Evolutionary conservation across 2,329 filamentous ascomycete species (phyloP).

Genomic region (Monosporascus sp.): DNA sequence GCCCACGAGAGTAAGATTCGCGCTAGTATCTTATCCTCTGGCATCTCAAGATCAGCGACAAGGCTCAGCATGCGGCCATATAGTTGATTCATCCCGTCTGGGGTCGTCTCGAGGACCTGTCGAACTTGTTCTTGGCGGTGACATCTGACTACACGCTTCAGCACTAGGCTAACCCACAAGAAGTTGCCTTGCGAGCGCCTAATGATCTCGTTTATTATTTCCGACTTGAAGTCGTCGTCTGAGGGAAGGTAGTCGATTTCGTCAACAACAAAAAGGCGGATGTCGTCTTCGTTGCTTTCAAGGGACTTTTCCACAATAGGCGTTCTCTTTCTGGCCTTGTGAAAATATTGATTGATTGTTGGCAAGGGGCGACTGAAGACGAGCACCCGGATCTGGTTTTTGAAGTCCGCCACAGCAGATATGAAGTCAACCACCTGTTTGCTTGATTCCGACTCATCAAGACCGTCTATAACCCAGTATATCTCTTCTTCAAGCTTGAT

Average conservation of each 20-base stretch:
- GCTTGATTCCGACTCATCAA: constrained; percentile 5
- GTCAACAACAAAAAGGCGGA: constrained; percentile 7
- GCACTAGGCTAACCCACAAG: constrained; percentile 13
- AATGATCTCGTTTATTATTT: not conserved
- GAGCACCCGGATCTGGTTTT: constrained; percentile 1
- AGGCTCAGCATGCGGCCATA: constrained; percentile 15
- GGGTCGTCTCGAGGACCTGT: constrained; percentile 7
- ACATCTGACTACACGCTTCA: constrained; percentile 10
- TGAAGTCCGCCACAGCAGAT: not conserved
- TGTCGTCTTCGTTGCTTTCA: constrained; percentile 9
- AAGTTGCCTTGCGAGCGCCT: constrained; percentile 15
- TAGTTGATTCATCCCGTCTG: constrained; percentile 14
- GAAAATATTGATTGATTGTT: constrained; percentile 6
- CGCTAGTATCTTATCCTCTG: constrained; percentile 8
- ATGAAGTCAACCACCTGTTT: constrained; percentile 2
- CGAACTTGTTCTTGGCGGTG: constrained; percentile 12
- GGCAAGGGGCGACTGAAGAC: constrained; percentile 6
- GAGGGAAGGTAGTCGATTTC: constrained; percentile 11
- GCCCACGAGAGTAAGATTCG: constrained; percentile 14
- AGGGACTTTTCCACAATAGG: constrained; percentile 3
- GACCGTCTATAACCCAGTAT: constrained; percentile 4
- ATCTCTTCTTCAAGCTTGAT: not conserved
- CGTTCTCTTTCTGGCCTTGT: constrained; percentile 3
- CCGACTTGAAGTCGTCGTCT: constrained; percentile 8
- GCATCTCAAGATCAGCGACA: not conserved